Evolutionary conservation across 371 early-diverging fungal species (phyloP), one percentile per base, ranked within the genome.

Genomic region (Mucor racemosus): DNA sequence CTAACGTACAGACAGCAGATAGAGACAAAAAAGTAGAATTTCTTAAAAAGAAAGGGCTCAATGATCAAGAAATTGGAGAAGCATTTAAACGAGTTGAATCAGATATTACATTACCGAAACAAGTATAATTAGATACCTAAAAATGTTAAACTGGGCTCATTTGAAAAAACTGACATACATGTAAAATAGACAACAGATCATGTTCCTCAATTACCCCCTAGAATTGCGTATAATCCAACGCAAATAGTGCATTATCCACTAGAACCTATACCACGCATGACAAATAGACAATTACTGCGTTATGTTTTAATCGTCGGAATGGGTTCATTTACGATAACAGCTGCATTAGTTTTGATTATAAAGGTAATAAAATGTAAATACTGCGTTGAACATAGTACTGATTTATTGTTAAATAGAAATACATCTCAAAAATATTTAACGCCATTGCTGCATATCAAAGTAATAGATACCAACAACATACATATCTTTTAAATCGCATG

Each of bases 41-140:
- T 65, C 67, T 89, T 41, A 76, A 79, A 59, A 82, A 83, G 56
- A 89, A 89, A 64, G 87, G 87, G 8, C 69, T 89, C 58, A 81
- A 77, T 13, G 62, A 77, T 46, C 75, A 74, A 46, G 90, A 89
- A 68, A 89, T 89, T 34, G 80, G 86, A 58, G 76, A 83, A 38
- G 88, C 90, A 0, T 75, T 82, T 48, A 66, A 74, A 61, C 68
- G 79, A 33, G 75, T 67, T 15, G 73, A 69, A 9, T n/a, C 15
- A 15, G 36, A 17, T 13, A 61, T 7, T 6, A 14, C 54, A 56
- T 5, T 31, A n/a, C 40, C 10, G 14, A 34, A 39, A 19, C 58
- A 54, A 15, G 36, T 46, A 31, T 26, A 26, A 26, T 26, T 3
- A 26, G 3, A 26, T 26, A 26, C 26, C 26, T 26, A 26, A 26